Conservation (phyloP, 805 yeast species). For the Metschnikowia vanudenii region DNA sequence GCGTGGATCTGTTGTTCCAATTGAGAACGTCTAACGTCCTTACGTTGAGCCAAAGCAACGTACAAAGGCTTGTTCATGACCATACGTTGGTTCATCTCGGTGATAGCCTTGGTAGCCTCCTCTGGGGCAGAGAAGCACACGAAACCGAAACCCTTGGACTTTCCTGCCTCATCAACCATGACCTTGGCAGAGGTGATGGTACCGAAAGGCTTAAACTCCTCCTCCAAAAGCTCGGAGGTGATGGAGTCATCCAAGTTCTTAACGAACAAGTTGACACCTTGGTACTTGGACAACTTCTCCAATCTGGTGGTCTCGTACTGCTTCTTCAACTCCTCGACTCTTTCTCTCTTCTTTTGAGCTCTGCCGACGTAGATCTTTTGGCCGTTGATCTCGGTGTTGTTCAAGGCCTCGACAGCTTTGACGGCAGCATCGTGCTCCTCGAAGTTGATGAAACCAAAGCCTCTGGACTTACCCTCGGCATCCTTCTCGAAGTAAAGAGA, state of each 20-base stretch:
- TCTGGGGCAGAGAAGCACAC: slow-evolving; percentile 97
- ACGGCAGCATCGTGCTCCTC: slow-evolving; percentile 85
- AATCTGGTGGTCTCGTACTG: slow-evolving; percentile 89
- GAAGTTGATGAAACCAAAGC: slow-evolving; percentile 94
- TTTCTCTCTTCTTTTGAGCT: slow-evolving; percentile 98
- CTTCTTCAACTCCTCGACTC: slow-evolving; percentile 91
- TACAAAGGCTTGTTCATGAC: slow-evolving; percentile 93
- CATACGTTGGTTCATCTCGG: slow-evolving; percentile 98
- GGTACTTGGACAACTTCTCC: slow-evolving; percentile 91
- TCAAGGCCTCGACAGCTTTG: slow-evolving; percentile 87
- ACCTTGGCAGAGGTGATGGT: slow-evolving; percentile 93
- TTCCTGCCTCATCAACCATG: slow-evolving; percentile 91
- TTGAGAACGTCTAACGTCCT: slow-evolving; percentile 96
- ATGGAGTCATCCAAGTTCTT: slow-evolving; percentile 94
- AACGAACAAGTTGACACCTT: slow-evolving; percentile 95
- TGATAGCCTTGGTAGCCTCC: slow-evolving; percentile 97
- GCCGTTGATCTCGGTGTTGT: slow-evolving; percentile 82
- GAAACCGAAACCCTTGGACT: slow-evolving; percentile 97
- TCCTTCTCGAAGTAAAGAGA: slow-evolving; percentile 80
- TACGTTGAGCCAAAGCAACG: slow-evolving; percentile 98
- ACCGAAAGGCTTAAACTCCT: slow-evolving; percentile 92
- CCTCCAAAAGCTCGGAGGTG: slow-evolving; percentile 87
- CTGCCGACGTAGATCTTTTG: slow-evolving; percentile 92
- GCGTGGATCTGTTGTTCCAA: slow-evolving; percentile 97
- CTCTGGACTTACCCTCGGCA: slow-evolving; percentile 84